These are phyloP conservation scores for Microascus cirrosus DNA, from an alignment of 2,329 filamentous ascomycete species.

Conservation along the genomic window DNA sequence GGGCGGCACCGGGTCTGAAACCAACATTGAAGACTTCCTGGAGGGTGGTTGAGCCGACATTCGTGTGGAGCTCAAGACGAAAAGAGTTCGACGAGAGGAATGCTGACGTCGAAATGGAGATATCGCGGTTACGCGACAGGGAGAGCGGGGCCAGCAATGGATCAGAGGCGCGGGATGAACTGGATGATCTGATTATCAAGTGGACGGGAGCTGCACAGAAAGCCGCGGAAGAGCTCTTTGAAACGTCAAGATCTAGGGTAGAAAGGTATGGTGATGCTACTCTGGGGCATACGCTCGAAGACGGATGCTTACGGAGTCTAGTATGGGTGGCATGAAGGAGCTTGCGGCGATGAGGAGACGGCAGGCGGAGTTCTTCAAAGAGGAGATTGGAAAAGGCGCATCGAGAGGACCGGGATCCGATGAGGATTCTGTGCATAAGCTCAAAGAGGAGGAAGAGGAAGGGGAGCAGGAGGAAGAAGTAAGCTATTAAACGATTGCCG, in stretches of 20 bases:
- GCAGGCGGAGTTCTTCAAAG: background rate
- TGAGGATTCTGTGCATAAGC: background rate
- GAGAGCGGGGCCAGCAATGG: background rate
- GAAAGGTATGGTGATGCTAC: background rate
- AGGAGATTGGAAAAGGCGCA: background rate
- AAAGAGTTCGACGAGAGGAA: background rate
- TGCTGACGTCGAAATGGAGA: slow-evolving; percentile 6
- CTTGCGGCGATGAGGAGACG: background rate
- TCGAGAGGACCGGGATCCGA: background rate
- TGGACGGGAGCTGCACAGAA: slow-evolving; percentile 8
- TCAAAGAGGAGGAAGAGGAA: background rate
- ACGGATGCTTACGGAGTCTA: background rate
- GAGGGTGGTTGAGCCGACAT: background rate
- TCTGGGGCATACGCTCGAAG: background rate
- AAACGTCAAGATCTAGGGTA: background rate
- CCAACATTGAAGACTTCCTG: background rate
- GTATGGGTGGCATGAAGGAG: background rate
- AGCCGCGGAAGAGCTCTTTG: slow-evolving; percentile 10
- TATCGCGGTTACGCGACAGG: slow-evolving; percentile 7
- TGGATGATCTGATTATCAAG: slow-evolving; percentile 7
- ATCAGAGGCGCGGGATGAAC: slow-evolving; percentile 4
- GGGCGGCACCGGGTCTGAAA: background rate
- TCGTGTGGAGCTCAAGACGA: background rate
- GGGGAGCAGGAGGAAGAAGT: background rate
- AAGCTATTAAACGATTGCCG: background rate